Evolutionary conservation across 495 filamentous ascomycete species (phyloP), one percentile per base, ranked within the genome.

Genomic region (Xylaria curta): DNA sequence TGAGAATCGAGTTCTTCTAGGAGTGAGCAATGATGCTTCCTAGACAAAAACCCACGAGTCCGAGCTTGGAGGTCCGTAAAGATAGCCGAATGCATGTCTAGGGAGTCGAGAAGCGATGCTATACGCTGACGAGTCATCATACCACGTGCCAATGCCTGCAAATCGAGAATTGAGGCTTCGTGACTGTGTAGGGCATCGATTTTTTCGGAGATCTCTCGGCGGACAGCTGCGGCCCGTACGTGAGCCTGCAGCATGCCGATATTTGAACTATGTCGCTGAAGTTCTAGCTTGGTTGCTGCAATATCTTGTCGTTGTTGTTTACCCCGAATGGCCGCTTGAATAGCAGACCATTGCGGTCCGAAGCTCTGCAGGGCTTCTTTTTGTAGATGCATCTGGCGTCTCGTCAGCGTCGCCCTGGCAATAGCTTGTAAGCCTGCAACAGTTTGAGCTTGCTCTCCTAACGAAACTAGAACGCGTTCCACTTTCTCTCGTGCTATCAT

Each of bases 51-150:
- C 2, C 92, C 94, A 54, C 96, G 89, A 54, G 87, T 85, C 36
- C 87, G 84, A 12, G 91, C 87, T 79, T 99, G 96, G 10, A 97
- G 84, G 12, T 86, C 79, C 10, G 83, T 86, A 70, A 97, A 89
- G 5, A 81, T 76, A 3, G 82, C 70, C 12, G 86, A 85, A 70
- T 96, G 82, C 24, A 81, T 81, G 66, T 88, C 82, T 24, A 99
- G 83, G 17, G 85, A 83, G 56, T 90, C 85, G 31, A 85, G 81
- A 9, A 88, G 83, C 17, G 81, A 79, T 7, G 85, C 82, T 13
- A 88, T 71, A 12, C 81, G 82, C 31, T 82, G 78, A 31, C 87
- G 78, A 38, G 85, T 75, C 28, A 90, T 76, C 85, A 89, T 88
- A 58, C 86, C 89, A 49, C 88, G 83, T 65, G 82, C 79, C 31